These are phyloP conservation scores for Letharia columbiana DNA, from an alignment of 495 filamentous ascomycete genomes.

Conservation along the genomic window DNA sequence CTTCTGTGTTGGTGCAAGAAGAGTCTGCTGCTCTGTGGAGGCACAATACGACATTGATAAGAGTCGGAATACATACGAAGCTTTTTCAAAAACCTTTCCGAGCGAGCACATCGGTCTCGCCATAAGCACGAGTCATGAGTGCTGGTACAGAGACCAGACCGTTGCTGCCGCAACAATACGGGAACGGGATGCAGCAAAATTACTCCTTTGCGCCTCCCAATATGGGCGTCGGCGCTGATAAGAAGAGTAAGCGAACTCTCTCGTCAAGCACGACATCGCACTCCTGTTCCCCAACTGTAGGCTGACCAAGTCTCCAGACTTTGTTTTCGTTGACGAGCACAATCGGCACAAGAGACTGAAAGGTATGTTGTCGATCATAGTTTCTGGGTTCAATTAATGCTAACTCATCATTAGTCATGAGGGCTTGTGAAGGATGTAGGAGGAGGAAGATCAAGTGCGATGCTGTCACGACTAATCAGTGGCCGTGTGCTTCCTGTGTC, in stretches of 20 bases:
- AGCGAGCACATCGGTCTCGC: background rate
- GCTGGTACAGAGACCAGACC: constrained; percentile 16
- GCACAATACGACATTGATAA: background rate
- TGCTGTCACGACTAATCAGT: constrained; percentile 94
- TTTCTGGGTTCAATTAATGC: background rate
- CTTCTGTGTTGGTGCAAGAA: background rate
- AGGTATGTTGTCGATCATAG: constrained; percentile 46
- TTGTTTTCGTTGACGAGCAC: constrained; percentile 99
- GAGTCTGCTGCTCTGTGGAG: background rate
- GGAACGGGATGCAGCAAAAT: constrained; percentile 19
- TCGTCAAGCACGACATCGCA: background rate
- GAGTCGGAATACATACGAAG: constrained; percentile 1
- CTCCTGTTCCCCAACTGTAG: background rate
- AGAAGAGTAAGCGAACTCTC: constrained; percentile 23
- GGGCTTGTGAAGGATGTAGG: constrained; percentile 93
- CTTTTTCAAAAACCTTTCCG: background rate
- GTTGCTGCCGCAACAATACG: constrained; percentile 18
- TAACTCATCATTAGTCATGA: constrained; percentile 65
- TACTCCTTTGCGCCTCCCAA: constrained; percentile 43
- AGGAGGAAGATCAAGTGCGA: constrained; percentile 85
- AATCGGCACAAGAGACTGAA: constrained; percentile 96
- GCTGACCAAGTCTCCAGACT: constrained; percentile 49
- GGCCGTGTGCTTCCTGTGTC: constrained; percentile 93
- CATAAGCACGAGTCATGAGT: constrained; percentile 7
- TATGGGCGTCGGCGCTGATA: constrained; percentile 24